phyloP scores from a whole-genome alignment of 108 stramenopile genomes.

The Nannochloropsis granulata region DNA sequence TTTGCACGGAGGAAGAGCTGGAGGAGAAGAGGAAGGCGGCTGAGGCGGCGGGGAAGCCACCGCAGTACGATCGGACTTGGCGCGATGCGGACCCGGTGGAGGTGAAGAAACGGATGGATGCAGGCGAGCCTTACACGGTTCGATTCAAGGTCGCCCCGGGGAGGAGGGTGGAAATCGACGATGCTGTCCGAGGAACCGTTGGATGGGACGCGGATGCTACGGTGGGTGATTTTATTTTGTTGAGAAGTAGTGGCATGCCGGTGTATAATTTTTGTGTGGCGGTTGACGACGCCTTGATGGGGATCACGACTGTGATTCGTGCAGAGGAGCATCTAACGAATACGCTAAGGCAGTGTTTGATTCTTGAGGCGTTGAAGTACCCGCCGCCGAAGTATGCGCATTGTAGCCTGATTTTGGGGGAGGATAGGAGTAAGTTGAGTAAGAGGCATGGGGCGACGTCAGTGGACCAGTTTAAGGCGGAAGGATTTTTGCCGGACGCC shows the following conservation, averaged over 20 bases:
- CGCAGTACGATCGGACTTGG: constrained; percentile 89
- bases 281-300: constrained; percentile 89
- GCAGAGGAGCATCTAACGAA: constrained; percentile 96
- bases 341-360: constrained; percentile 73
- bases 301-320: constrained; percentile 84
- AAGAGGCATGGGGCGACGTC: constrained; percentile 94
- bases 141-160: constrained; percentile 59
- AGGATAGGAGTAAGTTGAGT: constrained; percentile 84
- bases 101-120: constrained; percentile 57
- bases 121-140: constrained; percentile 62
- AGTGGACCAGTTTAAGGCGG: constrained; percentile 77
- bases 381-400: constrained; percentile 64
- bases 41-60: constrained; percentile 47
- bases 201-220: constrained; percentile 90
- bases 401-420: constrained; percentile 88
- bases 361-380: constrained; percentile 34
- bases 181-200: constrained; percentile 78
- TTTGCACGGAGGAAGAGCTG: constrained; percentile 83
- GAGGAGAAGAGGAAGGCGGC: constrained; percentile 64
- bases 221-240: constrained; percentile 87
- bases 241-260: constrained; percentile 77
- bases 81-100: constrained; percentile 74
- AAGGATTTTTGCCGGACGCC: constrained; percentile 19
- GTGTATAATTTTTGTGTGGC: constrained; percentile 98
- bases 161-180: constrained; percentile 51